These are phyloP conservation scores for Cyclocybe cylindracea DNA, from an alignment of 768 basidiomycete species.

Conservation along the genomic window DNA sequence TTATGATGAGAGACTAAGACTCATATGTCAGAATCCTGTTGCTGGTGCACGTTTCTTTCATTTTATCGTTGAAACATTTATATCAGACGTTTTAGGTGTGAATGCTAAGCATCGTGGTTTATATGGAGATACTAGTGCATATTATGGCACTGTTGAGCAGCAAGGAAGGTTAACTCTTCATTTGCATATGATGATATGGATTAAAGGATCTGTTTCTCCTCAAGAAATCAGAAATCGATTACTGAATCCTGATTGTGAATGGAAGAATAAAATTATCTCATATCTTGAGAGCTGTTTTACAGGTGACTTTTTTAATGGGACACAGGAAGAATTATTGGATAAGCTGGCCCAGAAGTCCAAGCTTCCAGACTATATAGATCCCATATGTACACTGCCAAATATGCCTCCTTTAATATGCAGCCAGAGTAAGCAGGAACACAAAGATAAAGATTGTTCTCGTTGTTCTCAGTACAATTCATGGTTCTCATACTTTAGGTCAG, in stretches of 20 bases:
- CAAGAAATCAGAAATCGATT: slow-evolving; percentile 31
- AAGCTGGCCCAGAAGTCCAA: not conserved
- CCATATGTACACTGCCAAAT: slow-evolving; percentile 22
- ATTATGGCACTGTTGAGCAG: slow-evolving; percentile 28
- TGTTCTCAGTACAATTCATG: slow-evolving; percentile 6
- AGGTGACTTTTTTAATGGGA: slow-evolving; percentile 30
- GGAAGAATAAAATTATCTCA: slow-evolving; percentile 15
- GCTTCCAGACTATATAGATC: slow-evolving; percentile 11
- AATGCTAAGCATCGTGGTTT: slow-evolving; percentile 13
- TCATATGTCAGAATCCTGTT: slow-evolving; percentile 26
- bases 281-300: slow-evolving; percentile 25
- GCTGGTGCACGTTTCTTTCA: slow-evolving; percentile 33
- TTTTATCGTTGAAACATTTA: slow-evolving; percentile 25
- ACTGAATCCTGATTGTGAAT: slow-evolving; percentile 18
- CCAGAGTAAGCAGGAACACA: slow-evolving; percentile 4
- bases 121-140: slow-evolving; percentile 27
- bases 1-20: slow-evolving; percentile 11
- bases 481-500: slow-evolving; percentile 16
- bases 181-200: slow-evolving; percentile 34
- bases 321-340: slow-evolving; percentile 19
- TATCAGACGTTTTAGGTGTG: slow-evolving; percentile 22
- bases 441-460: not conserved
- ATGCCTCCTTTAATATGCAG: slow-evolving; percentile 17
- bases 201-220: slow-evolving; percentile 23
- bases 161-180: slow-evolving; percentile 34